Evolutionary conservation across 2,329 filamentous ascomycete genomes (phyloP).

Genomic region (Cephalotrichum gorgonifer): DNA sequence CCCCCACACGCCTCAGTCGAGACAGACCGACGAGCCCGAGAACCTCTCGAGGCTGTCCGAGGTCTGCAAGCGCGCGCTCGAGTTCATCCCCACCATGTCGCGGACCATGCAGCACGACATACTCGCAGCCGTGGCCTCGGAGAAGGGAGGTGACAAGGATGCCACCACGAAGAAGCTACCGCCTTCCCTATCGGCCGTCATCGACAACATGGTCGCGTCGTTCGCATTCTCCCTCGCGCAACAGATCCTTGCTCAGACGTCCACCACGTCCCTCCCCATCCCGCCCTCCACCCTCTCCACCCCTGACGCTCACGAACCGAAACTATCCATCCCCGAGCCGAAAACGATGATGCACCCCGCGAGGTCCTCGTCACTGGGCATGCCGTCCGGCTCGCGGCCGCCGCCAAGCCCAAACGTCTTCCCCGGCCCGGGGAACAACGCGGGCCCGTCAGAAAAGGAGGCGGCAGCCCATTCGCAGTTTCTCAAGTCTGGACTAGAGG

Average conservation of each 20-base stretch:
- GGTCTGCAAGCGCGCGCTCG: conserved; percentile 69
- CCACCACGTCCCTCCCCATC: conserved; percentile 57
- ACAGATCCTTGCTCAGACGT: conserved; percentile 67
- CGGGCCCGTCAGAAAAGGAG: conserved; percentile 23
- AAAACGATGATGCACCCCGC: conserved; percentile 63
- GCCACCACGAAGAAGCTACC: conserved; percentile 14
- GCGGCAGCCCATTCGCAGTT: conserved; percentile 35
- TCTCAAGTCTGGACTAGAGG: conserved; percentile 59
- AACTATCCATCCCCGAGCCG: conserved; percentile 52
- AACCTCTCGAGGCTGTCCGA: conserved; percentile 75
- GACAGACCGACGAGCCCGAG: conserved; percentile 52
- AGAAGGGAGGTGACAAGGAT: conserved; percentile 25
- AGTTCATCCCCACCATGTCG: conserved; percentile 74
- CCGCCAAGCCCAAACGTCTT: conserved; percentile 43
- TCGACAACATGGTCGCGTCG: conserved; percentile 54
- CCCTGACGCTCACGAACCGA: conserved; percentile 43
- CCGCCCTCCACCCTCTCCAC: conserved; percentile 44
- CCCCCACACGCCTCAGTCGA: conserved; percentile 32
- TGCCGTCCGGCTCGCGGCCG: conserved; percentile 25
- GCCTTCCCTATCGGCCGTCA: not conserved
- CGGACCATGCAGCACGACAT: conserved; percentile 74
- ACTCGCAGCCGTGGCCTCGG: conserved; percentile 37
- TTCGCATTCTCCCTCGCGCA: conserved; percentile 70
- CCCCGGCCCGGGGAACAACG: conserved; percentile 30
- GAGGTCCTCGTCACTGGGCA: conserved; percentile 49